Conservation (phyloP, 2,329 filamentous ascomycete genomes). For the Biscogniauxia marginata region DNA sequence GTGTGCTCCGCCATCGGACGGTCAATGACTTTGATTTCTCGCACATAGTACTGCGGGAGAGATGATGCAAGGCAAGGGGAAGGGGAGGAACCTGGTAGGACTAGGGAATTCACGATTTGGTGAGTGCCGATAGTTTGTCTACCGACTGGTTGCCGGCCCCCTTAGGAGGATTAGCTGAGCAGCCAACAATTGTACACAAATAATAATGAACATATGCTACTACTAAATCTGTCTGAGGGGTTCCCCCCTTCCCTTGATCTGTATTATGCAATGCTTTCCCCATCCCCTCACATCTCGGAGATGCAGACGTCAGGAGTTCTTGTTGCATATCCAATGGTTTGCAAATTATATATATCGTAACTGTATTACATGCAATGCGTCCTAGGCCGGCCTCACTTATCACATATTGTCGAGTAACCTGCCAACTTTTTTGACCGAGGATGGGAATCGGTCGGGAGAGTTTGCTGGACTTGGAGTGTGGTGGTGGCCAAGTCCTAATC, state of each 20-base stretch:
- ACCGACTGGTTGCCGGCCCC: constrained; percentile 7
- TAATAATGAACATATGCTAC: constrained; percentile 36
- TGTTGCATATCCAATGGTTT: not conserved
- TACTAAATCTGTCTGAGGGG: not conserved
- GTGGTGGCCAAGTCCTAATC: too few species aligned
- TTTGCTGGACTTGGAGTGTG: not conserved
- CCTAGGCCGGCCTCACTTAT: not conserved
- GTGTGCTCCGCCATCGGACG: constrained; percentile 10
- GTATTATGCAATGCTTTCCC: not conserved
- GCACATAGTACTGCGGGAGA: constrained; percentile 23
- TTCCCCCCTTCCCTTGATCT: not conserved
- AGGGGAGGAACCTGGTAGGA: constrained; percentile 17
- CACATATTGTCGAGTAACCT: too few species aligned
- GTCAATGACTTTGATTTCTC: constrained; percentile 23
- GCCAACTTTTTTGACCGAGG: not conserved
- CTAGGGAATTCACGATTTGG: constrained; percentile 14
- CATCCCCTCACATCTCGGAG: not conserved
- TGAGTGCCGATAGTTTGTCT: constrained; percentile 14
- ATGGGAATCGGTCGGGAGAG: not conserved
- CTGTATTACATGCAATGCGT: not conserved
- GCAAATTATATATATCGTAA: not conserved
- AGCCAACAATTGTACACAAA: constrained; percentile 33
- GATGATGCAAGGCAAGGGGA: constrained; percentile 21
- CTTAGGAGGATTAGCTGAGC: not conserved
- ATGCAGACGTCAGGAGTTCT: not conserved